A percentile compares a stretch with the other conserved stretches of the same genome.
Evolutionary conservation across 225 moss, liverwort and hornwort species (phyloP).

Genomic region (Bryoerythrophyllum caledonicum): DNA sequence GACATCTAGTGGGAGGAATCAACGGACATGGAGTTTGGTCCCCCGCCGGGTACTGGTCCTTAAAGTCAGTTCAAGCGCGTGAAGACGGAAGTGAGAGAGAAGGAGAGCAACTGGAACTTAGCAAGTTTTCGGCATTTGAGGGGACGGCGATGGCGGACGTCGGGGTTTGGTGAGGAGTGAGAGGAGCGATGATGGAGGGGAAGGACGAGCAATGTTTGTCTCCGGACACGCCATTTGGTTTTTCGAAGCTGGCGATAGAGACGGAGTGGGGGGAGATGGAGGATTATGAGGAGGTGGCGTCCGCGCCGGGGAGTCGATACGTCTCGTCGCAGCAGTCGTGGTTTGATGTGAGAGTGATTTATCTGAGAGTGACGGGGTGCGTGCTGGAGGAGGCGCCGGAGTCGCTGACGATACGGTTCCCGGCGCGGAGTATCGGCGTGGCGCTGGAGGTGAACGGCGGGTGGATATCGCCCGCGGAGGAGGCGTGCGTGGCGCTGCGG

Average conservation of each 20-base stretch:
- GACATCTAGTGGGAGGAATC: no score
- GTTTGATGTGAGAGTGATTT: constrained; percentile 60
- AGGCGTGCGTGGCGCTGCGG: constrained; percentile 36
- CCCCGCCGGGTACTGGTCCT: no score
- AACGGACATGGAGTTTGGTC: no score
- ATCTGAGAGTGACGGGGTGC: constrained; percentile 54
- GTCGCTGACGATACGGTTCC: constrained; percentile 55
- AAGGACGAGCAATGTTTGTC: constrained; percentile 29
- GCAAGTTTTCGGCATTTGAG: no score
- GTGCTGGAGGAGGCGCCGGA: constrained; percentile 50
- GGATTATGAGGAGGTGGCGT: constrained; percentile 41
- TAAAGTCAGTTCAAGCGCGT: no score
- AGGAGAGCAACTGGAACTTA: no score
- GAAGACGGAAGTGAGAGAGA: no score
- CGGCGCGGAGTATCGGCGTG: constrained; percentile 49
- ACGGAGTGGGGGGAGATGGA: constrained; percentile 62
- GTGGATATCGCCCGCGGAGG: constrained; percentile 65
- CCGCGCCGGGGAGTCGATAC: no score
- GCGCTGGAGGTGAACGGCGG: constrained; percentile 71
- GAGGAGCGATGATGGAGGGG: no score
- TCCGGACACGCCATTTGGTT: constrained; percentile 27
- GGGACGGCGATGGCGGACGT: no score
- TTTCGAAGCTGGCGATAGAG: constrained; percentile 43
- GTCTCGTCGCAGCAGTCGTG: constrained; percentile 35
- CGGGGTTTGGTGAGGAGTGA: no score